phyloP scores from a whole-genome alignment of 805 yeast species.

The Wickerhamiella siamensis region DNA sequence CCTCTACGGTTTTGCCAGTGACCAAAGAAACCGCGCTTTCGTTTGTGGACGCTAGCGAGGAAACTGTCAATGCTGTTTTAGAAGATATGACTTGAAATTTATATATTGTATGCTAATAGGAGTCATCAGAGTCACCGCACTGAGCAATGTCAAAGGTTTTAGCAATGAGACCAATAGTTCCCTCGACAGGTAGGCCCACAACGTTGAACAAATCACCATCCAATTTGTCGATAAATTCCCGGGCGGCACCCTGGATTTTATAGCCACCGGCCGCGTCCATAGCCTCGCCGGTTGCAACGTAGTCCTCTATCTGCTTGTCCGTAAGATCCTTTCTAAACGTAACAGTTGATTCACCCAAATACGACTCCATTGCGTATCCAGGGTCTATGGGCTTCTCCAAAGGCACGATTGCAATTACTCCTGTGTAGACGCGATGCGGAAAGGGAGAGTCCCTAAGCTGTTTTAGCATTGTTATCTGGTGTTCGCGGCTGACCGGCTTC shows the following conservation, averaged over 20 bases:
- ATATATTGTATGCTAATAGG: no score
- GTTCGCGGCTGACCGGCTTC: conserved; percentile 51
- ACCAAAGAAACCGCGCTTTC: conserved; percentile 57
- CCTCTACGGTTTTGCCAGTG: conserved; percentile 63
- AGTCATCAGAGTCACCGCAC: conserved; percentile 15
- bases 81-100: no score
- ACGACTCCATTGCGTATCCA: conserved; percentile 29
- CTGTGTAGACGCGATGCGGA: conserved; percentile 40
- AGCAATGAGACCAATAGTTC: conserved; percentile 35
- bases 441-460: conserved; percentile 30
- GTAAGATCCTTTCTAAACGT: conserved; percentile 29
- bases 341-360: conserved; percentile 32
- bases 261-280: conserved; percentile 84
- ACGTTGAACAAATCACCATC: conserved; percentile 77
- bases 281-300: conserved; percentile 64
- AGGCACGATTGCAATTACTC: conserved; percentile 36
- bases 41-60: conserved; percentile 45
- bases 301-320: conserved; percentile 42
- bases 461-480: conserved; percentile 38
- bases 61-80: not conserved
- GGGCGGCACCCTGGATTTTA: conserved; percentile 55
- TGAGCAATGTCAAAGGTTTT: conserved; percentile 20
- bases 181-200: conserved; percentile 69
- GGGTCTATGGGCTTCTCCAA: conserved; percentile 29
- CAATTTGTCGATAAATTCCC: conserved; percentile 41